phyloP scores from a whole-genome alignment of 2,329 filamentous ascomycete species.

The Teratosphaeria gauchensis region DNA sequence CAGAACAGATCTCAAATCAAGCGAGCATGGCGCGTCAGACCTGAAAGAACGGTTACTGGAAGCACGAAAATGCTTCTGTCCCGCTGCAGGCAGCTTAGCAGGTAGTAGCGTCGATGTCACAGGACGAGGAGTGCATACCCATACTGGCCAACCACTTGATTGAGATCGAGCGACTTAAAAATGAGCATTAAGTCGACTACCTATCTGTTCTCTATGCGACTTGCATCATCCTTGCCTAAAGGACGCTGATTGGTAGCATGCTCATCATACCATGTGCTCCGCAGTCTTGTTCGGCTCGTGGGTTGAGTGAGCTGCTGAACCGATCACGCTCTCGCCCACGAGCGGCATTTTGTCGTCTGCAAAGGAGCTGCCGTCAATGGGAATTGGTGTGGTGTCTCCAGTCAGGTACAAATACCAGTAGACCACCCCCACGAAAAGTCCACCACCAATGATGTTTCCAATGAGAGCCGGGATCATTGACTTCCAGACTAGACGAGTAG shows the following conservation, averaged over 20 bases:
- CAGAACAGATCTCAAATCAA: neutral
- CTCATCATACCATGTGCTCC: slow-evolving; percentile 4
- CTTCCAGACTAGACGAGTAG: slow-evolving; percentile 40
- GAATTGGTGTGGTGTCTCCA: slow-evolving; percentile 1
- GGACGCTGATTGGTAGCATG: too few species aligned
- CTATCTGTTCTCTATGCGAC: too few species aligned
- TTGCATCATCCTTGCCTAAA: too few species aligned
- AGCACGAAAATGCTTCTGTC: too few species aligned
- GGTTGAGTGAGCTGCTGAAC: neutral
- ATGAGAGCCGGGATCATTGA: slow-evolving; percentile 44
- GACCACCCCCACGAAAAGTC: slow-evolving; percentile 50
- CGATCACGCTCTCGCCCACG: neutral
- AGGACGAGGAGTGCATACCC: neutral
- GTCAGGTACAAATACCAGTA: slow-evolving; percentile 25
- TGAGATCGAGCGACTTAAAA: too few species aligned
- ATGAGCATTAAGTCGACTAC: too few species aligned
- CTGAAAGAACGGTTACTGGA: too few species aligned
- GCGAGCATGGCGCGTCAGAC: neutral
- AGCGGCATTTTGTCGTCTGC: slow-evolving; percentile 4
- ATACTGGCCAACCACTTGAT: too few species aligned
- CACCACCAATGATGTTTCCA: slow-evolving; percentile 49
- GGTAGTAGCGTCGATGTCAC: neutral
- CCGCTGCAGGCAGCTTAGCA: neutral
- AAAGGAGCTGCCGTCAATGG: slow-evolving; percentile 5
- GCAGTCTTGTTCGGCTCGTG: slow-evolving; percentile 1